Percentiles rank a stretch among this genome's conserved stretches.
Conservation (phyloP, 2,329 filamentous ascomycete species). For the Aspergillus bombycis region DNA sequence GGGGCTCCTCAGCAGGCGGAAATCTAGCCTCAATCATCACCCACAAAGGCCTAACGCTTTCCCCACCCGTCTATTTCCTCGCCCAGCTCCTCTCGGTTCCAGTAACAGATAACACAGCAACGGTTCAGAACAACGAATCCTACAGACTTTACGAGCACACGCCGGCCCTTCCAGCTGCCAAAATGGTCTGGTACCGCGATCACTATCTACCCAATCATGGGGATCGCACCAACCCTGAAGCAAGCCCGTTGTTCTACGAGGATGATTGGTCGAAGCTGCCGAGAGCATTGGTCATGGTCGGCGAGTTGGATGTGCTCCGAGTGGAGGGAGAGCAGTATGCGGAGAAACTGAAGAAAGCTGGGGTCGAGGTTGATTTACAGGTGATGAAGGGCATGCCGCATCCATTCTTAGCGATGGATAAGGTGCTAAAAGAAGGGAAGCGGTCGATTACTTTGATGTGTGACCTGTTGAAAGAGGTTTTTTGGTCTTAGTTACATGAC, state of each 20-base stretch:
- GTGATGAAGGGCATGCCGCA: conserved; percentile 61
- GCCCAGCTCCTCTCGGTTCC: conserved; percentile 61
- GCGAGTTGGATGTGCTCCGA: conserved; percentile 60
- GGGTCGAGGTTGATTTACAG: conserved; percentile 53
- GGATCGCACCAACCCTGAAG: conserved; percentile 55
- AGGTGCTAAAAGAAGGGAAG: conserved; percentile 54
- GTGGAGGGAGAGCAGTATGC: conserved; percentile 58
- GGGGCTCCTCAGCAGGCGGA: conserved; percentile 56
- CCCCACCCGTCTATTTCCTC: conserved; percentile 43
- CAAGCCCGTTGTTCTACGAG: conserved; percentile 57
- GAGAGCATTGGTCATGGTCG: conserved; percentile 56
- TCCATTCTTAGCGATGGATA: conserved; percentile 63
- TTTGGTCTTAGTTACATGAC: conserved; percentile 25
- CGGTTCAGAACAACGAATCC: conserved; percentile 46
- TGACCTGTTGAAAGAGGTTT: conserved; percentile 37
- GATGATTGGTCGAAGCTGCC: conserved; percentile 56
- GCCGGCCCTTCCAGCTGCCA: conserved; percentile 57
- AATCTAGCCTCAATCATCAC: conserved; percentile 58
- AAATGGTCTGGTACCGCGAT: conserved; percentile 65
- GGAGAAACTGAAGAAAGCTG: conserved; percentile 50
- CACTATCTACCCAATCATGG: conserved; percentile 57
- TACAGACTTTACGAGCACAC: conserved; percentile 57
- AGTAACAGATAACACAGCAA: conserved; percentile 61
- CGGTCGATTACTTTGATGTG: conserved; percentile 54
- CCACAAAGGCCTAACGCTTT: conserved; percentile 51